Base-by-base conservation (phyloP, 2,329 filamentous ascomycete genomes). In the Neurospora crassa region DNA sequence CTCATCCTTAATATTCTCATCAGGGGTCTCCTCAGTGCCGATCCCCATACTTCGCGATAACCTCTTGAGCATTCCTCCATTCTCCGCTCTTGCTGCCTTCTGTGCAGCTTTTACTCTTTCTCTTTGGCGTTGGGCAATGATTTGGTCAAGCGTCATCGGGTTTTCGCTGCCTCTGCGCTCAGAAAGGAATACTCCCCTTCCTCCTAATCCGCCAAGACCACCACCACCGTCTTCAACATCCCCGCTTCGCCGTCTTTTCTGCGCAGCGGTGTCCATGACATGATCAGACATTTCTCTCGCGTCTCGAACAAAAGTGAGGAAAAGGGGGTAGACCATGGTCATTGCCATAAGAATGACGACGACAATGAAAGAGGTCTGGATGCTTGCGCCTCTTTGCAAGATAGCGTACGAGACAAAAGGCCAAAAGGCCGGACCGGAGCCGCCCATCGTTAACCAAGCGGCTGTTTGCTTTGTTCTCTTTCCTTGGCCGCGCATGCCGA, bases 401-500 rank as follows among this genome's bases (percentile, higher is more conserved):
- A 92, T 90, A 67, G 84, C 90, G 72, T 91, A 93, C 72, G 93
- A 85, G 70, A 94, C 85, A 42, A 92, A 92, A 0, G 92, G 92
- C 77, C 93, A 91, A 71, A 90, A 88, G 0, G 89, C 91, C 12
- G 92, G 91, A 1, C 92, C 92, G 1, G 87, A 89, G 1, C 89
- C 91, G 68, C 90, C 91, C 78, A 90, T 92, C 1, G 94, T 92
- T 74, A 96, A 90, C 79, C 89, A 92, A 1, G 91, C 91, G 0
- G 91, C 90, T 0, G 91, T 92, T 68, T 90, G 87, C 81, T 96
- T 96, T 4, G 91, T 94, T 74, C 92, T 87, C n/a, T 88, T 86
- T 0, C 93, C 93, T 68, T 96, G 87, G 0, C 93, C 93, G 2
- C 92, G 88, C 72, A 97, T 89, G 3, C 91, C 92, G 14, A 96